A percentile compares a stretch with the other conserved stretches of the same genome.
Evolutionary conservation across 352 stramenopile species (phyloP).

Genomic region (Globisporangium nodosum): DNA sequence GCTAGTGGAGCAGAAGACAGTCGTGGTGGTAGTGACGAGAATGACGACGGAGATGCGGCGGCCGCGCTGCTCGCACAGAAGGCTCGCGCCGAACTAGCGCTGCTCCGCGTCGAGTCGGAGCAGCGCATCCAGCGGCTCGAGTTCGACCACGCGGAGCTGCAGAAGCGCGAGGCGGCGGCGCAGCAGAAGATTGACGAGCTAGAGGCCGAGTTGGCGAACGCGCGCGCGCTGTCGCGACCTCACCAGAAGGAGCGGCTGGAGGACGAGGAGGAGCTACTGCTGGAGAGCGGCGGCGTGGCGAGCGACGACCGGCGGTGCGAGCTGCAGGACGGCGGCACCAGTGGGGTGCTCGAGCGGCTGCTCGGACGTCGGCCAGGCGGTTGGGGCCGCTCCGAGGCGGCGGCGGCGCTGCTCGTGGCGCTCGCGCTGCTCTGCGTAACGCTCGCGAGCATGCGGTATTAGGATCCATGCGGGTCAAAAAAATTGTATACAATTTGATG

Average conservation of each 20-base stretch:
- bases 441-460: conserved; percentile 1
- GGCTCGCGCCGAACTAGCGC: not conserved
- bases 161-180: conserved; percentile 3
- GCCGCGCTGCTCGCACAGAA: not conserved
- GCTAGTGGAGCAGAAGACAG: not conserved
- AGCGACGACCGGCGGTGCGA: conserved; percentile 1
- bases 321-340: too few species aligned
- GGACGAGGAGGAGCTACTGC: conserved; percentile 7
- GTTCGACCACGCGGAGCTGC: conserved; percentile 5
- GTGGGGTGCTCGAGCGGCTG: not conserved
- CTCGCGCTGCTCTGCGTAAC: conserved; percentile 15
- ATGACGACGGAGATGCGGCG: too few species aligned
- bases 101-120: conserved; percentile 12
- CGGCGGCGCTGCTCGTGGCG: conserved; percentile 6
- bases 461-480: not conserved
- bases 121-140: conserved; percentile 35
- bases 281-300: conserved; percentile 4
- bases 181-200: conserved; percentile 6
- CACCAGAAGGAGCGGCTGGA: not conserved
- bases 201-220: conserved; percentile 2
- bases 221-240: conserved; percentile 2
- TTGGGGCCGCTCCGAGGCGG: conserved; percentile 1
- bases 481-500: not conserved
- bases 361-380: not conserved
- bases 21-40: not conserved